Percentiles rank a stretch among this genome's conserved stretches.
phyloP scores from a whole-genome alignment of 202 grass and related monocot species.

The Tripidium arundinaceum region DNA sequence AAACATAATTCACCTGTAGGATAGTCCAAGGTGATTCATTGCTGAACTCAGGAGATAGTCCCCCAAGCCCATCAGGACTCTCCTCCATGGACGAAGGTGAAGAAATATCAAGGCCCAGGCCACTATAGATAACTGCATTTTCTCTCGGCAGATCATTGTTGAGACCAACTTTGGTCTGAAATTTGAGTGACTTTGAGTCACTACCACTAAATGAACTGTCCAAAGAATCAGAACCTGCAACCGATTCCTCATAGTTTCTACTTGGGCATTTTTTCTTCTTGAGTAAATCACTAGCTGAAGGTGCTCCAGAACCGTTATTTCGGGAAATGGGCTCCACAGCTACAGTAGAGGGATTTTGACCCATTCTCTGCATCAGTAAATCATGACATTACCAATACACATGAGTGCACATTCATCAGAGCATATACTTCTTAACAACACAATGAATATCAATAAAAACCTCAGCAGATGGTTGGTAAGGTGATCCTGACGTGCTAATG shows the following conservation, averaged over 20 bases:
- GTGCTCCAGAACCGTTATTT: conserved; percentile 31
- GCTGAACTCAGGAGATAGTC: conserved; percentile 57
- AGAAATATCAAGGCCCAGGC: conserved; percentile 90
- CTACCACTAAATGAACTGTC: conserved; percentile 32
- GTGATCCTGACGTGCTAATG: conserved; percentile 39
- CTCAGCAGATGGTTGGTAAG: conserved; percentile 46
- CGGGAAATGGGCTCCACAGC: conserved; percentile 36
- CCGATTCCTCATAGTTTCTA: conserved; percentile 12
- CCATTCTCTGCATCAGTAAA: conserved; percentile 42
- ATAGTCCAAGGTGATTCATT: conserved; percentile 85
- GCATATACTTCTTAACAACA: neutral
- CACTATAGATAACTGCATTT: conserved; percentile 69
- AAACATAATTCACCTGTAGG: conserved; percentile 74
- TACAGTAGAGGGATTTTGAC: conserved; percentile 41
- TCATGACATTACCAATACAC: conserved; percentile 8
- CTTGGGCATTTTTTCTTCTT: conserved; percentile 41
- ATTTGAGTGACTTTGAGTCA: conserved; percentile 60
- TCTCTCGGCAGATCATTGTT: conserved; percentile 38
- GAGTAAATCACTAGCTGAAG: conserved; percentile 35
- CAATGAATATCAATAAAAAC: conserved; percentile 30
- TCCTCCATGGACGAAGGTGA: conserved; percentile 85
- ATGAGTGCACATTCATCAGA: neutral
- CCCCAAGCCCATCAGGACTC: conserved; percentile 59
- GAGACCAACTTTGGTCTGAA: conserved; percentile 50
- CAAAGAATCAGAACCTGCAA: conserved; percentile 27